Base-by-base conservation (phyloP, 2,329 filamentous ascomycete species). In the Alternaria sp. region DNA sequence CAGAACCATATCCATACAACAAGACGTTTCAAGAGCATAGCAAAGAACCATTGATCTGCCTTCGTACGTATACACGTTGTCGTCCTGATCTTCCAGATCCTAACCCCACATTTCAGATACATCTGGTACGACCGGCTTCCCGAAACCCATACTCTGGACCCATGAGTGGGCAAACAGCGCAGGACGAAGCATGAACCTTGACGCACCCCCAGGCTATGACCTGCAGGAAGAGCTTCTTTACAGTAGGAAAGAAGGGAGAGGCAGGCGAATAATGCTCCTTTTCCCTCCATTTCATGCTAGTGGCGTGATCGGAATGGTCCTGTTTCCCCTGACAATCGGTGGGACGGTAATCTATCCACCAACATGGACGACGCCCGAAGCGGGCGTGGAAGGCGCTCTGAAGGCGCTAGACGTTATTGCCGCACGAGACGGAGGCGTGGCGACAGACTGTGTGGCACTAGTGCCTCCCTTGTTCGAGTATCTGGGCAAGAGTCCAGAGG, bases 41-140 rank as follows among this genome's bases (percentile, higher is more conserved):
- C 16, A 28, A 66, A 22, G 71, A 80, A 45, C 71, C 65, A 3
- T 49, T 73, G 10, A 48, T 74, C 3, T 66, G 75, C 8, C 44
- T 79, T 20, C 78, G 57, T 60, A 51, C 28, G 57, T 60, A 22
- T 18, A 10, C 12, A 11, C 12, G 2, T 27, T 18, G 12, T 9
- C 43, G 1, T 10, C 45, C 22, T 25, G 40, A 16, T 1, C 11
- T 9, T 1, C 16, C 4, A 7, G 14, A 41, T 28, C 16, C 57
- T 59, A 22, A 59, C 14, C 4, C 5, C 32, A 16, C 28, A 16
- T 6, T 27, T 5, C 6, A 60, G 57, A 79, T 60, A 77, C 78
- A 2, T 78, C 77, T 12, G 78, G 78, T 8, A 76, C 78, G 1
- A 80, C 77, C 0, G 78, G 79, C 2, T 64, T 75, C 10, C 79